These are phyloP conservation scores for Cercospora sp. DNA, from an alignment of 2,329 filamentous ascomycete species.

Conservation along the genomic window DNA sequence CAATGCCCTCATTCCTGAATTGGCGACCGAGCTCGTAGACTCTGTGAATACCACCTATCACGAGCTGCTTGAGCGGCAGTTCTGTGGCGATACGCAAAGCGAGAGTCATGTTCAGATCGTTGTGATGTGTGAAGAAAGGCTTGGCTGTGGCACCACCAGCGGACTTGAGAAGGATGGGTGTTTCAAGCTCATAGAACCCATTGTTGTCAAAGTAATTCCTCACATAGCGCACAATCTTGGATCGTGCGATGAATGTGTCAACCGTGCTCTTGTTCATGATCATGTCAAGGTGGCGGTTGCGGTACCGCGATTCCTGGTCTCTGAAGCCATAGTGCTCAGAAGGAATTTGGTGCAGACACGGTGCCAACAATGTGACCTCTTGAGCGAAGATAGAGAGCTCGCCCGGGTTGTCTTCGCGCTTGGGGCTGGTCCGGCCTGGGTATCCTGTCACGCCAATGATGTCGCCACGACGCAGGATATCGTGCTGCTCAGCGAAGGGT, in stretches of 20 bases:
- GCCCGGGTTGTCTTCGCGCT: conserved; percentile 68
- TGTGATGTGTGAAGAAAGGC: conserved; percentile 94
- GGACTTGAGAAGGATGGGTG: conserved; percentile 95
- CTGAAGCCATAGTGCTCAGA: conserved; percentile 93
- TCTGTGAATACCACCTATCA: conserved; percentile 89
- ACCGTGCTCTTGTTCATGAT: conserved; percentile 92
- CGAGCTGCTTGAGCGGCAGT: conserved; percentile 92
- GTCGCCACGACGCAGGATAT: conserved; percentile 85
- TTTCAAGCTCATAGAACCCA: conserved; percentile 94
- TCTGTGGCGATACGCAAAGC: conserved; percentile 95
- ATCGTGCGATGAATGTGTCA: conserved; percentile 78
- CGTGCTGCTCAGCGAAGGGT: conserved; percentile 83
- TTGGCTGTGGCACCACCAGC: conserved; percentile 93
- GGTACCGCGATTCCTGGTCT: conserved; percentile 89
- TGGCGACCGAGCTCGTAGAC: conserved; percentile 96
- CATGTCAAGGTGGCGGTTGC: conserved; percentile 90
- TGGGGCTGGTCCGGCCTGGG: conserved; percentile 82
- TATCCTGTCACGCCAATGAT: conserved; percentile 86
- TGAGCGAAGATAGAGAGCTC: conserved; percentile 92
- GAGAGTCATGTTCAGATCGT: conserved; percentile 91
- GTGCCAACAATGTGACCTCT: conserved; percentile 81
- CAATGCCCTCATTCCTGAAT: conserved; percentile 91
- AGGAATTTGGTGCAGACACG: conserved; percentile 87
- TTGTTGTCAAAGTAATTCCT: conserved; percentile 79
- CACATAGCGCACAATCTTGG: conserved; percentile 86